A percentile compares a stretch with the other conserved stretches of the same genome.
Evolutionary conservation across 805 yeast species (phyloP).

Genomic region (Wickerhamomyces rabaulensis): DNA sequence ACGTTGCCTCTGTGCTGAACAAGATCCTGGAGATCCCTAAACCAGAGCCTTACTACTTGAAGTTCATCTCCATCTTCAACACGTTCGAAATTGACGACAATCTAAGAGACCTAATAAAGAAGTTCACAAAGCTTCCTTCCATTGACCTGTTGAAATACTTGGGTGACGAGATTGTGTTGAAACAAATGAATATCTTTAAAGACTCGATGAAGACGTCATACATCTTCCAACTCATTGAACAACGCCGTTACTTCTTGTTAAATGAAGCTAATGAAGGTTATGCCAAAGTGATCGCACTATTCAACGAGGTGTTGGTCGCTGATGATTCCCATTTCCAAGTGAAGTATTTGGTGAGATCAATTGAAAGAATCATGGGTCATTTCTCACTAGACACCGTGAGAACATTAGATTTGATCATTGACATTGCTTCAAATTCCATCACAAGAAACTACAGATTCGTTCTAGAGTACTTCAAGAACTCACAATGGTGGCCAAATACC

Average conservation of each 20-base stretch:
- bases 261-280: constrained; percentile 80
- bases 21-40: constrained; percentile 9
- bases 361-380: constrained; percentile 64
- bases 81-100: constrained; percentile 23
- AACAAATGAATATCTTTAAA: constrained; percentile 18
- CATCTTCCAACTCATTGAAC: constrained; percentile 15
- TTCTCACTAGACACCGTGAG: constrained; percentile 70
- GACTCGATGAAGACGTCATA: constrained; percentile 1
- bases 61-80: constrained; percentile 27
- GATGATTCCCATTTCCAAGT: constrained; percentile 38
- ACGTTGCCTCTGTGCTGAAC: constrained; percentile 13
- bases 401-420: constrained; percentile 57
- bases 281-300: constrained; percentile 51
- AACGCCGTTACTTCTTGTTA: constrained; percentile 58
- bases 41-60: constrained; percentile 14
- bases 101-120: constrained; percentile 19
- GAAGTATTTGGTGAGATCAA: constrained; percentile 38
- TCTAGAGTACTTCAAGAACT: constrained; percentile 41
- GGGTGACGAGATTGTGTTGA: constrained; percentile 33
- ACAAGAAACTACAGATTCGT: constrained; percentile 41
- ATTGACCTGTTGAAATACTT: constrained; percentile 13
- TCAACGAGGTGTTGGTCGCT: constrained; percentile 37
- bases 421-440: constrained; percentile 42
- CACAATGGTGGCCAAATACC: constrained; percentile 64
- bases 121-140: constrained; percentile 21